Evolutionary conservation across 441 rosid species (phyloP).

Genomic region (Isatis lusitanica): DNA sequence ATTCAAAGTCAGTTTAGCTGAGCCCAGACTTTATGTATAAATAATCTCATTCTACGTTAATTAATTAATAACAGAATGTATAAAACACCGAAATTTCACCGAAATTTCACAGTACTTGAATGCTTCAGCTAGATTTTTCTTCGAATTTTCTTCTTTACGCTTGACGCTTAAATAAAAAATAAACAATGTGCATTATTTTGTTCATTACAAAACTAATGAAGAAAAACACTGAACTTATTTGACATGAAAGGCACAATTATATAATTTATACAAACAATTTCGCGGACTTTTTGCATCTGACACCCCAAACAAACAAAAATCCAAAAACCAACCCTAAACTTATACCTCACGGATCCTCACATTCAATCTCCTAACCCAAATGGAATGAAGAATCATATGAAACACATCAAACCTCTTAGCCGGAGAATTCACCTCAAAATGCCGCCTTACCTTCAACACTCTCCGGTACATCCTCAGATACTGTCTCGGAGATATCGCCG

Average conservation of each 20-base stretch:
- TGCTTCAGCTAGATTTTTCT: background rate
- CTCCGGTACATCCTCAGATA: slow-evolving; percentile 83
- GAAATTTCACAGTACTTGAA: background rate
- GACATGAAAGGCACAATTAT: background rate
- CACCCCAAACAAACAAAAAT: slow-evolving; percentile 12
- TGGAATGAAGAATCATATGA: slow-evolving; percentile 91
- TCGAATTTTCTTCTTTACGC: background rate
- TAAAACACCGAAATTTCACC: background rate
- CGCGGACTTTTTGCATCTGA: background rate
- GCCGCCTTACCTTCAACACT: slow-evolving; percentile 58
- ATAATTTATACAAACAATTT: background rate
- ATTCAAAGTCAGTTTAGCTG: background rate
- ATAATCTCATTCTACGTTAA: background rate
- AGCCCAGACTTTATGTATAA: background rate
- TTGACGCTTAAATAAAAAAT: background rate
- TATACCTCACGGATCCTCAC: slow-evolving; percentile 49
- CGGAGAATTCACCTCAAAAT: slow-evolving; percentile 77
- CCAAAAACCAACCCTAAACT: slow-evolving; percentile 2
- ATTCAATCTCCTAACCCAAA: slow-evolving; percentile 86
- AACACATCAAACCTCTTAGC: slow-evolving; percentile 83
- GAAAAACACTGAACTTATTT: background rate
- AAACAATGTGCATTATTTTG: background rate
- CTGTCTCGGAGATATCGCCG: slow-evolving; percentile 65
- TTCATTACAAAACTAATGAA: slow-evolving; percentile 2
- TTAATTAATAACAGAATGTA: background rate